These are phyloP conservation scores for Tetrapisispora arboricola DNA, from an alignment of 805 yeast species.

Conservation along the genomic window DNA sequence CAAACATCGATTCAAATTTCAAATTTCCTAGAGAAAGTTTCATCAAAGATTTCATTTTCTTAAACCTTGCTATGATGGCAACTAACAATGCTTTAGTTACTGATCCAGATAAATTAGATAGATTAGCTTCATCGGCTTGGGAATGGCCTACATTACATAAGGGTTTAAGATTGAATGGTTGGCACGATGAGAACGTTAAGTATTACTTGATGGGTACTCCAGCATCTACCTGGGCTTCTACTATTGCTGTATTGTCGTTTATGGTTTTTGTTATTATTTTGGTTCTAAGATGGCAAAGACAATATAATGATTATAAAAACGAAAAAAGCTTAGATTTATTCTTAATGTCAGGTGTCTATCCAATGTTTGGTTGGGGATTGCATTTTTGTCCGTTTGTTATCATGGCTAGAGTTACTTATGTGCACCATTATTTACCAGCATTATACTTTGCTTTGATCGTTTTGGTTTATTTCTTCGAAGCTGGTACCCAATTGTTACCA, in stretches of 20 bases:
- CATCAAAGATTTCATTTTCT: conserved; percentile 62
- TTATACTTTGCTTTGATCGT: conserved; percentile 63
- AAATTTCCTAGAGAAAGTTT: conserved; percentile 63
- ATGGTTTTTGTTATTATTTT: conserved; percentile 37
- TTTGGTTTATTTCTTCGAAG: conserved; percentile 44
- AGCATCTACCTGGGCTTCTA: conserved; percentile 67
- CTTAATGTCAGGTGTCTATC: conserved; percentile 64
- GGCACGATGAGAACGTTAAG: conserved; percentile 56
- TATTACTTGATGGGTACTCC: conserved; percentile 71
- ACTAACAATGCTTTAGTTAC: conserved; percentile 80
- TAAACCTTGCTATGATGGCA: conserved; percentile 86
- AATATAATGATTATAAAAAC: conserved; percentile 47
- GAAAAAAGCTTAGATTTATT: conserved; percentile 40
- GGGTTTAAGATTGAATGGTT: conserved; percentile 71
- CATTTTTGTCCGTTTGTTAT: conserved; percentile 67
- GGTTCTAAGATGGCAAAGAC: conserved; percentile 76
- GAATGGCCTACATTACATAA: conserved; percentile 75
- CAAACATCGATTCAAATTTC: conserved; percentile 36
- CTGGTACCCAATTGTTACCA: conserved; percentile 27
- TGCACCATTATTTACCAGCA: conserved; percentile 80
- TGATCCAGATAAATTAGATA: conserved; percentile 63
- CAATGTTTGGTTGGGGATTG: conserved; percentile 73
- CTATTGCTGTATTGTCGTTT: conserved; percentile 49
- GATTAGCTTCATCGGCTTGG: conserved; percentile 69
- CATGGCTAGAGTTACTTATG: conserved; percentile 81